These are phyloP conservation scores for Clarireedia paspali DNA, from an alignment of 2,329 filamentous ascomycete genomes.

Conservation along the genomic window DNA sequence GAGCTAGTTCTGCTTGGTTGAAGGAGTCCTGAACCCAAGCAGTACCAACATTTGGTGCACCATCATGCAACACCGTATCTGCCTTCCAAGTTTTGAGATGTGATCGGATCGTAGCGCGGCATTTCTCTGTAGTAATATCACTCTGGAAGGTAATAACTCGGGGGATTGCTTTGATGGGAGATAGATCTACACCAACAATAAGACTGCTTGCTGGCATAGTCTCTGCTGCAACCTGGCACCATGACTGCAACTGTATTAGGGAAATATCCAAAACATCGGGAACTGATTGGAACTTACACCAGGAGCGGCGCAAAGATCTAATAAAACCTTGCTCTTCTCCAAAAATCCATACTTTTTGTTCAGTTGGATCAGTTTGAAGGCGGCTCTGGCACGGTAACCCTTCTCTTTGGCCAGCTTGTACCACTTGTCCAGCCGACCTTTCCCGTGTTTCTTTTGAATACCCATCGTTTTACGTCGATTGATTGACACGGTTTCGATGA, in stretches of 20 bases:
- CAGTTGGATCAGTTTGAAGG: constrained; percentile 95
- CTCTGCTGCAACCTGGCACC: constrained; percentile 94
- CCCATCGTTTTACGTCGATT: constrained; percentile 53
- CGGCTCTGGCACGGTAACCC: constrained; percentile 88
- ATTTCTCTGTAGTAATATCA: constrained; percentile 97
- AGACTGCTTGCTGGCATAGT: constrained; percentile 86
- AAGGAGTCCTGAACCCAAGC: constrained; percentile 98
- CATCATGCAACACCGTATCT: constrained; percentile 91
- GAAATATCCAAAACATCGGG: not conserved
- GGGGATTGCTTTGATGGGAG: constrained; percentile 93
- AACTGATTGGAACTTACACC: constrained; percentile 53
- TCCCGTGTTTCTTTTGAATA: constrained; percentile 98
- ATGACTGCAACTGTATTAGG: constrained; percentile 51
- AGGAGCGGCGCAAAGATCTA: constrained; percentile 96
- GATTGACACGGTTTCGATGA: not conserved
- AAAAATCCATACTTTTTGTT: constrained; percentile 99
- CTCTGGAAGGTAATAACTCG: constrained; percentile 92
- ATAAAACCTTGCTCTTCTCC: constrained; percentile 88
- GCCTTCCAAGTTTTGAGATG: constrained; percentile 96
- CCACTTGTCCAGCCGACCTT: constrained; percentile 98
- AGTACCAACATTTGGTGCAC: constrained; percentile 94
- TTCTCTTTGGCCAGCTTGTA: constrained; percentile 98
- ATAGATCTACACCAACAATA: constrained; percentile 89
- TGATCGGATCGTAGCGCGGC: constrained; percentile 76
- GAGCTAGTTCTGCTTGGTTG: constrained; percentile 86